A percentile compares a stretch with the other conserved stretches of the same genome.
Conservation (phyloP, 192 early-diverging fungal species). For the Fimicolochytrium jonesii region DNA sequence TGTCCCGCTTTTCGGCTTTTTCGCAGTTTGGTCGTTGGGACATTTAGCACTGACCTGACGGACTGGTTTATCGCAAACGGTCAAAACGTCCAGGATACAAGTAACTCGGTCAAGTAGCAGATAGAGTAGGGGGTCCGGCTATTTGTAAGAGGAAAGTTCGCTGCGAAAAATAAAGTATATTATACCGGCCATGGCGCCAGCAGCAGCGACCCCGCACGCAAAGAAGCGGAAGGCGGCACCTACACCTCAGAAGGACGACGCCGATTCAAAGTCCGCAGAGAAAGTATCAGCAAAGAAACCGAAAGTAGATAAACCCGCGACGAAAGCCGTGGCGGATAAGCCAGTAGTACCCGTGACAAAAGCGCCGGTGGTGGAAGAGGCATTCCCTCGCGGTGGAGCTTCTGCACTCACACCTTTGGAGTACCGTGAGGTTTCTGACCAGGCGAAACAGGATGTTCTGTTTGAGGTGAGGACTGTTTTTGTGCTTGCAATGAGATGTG, state of each 20-base stretch:
- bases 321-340: not conserved
- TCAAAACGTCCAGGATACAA: too few species aligned
- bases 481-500: too few species aligned
- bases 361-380: constrained; percentile 26
- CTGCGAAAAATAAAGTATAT: too few species aligned
- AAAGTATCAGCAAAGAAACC: not conserved
- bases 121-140: too few species aligned
- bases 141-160: too few species aligned
- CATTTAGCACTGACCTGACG: too few species aligned
- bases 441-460: constrained; percentile 70
- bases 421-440: constrained; percentile 68
- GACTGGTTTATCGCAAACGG: too few species aligned
- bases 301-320: not conserved
- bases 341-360: not conserved
- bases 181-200: constrained; percentile 8
- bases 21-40: too few species aligned
- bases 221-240: constrained; percentile 2
- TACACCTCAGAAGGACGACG: not conserved
- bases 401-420: constrained; percentile 78
- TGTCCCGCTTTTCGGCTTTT: too few species aligned
- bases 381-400: constrained; percentile 85
- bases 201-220: not conserved
- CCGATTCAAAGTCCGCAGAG: not conserved
- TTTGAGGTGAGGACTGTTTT: constrained; percentile 21
- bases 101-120: too few species aligned